Evolutionary conservation across 2,329 filamentous ascomycete genomes (phyloP), one percentile per base, ranked within the genome.

Genomic region (Neodidymelliopsis sp.): DNA sequence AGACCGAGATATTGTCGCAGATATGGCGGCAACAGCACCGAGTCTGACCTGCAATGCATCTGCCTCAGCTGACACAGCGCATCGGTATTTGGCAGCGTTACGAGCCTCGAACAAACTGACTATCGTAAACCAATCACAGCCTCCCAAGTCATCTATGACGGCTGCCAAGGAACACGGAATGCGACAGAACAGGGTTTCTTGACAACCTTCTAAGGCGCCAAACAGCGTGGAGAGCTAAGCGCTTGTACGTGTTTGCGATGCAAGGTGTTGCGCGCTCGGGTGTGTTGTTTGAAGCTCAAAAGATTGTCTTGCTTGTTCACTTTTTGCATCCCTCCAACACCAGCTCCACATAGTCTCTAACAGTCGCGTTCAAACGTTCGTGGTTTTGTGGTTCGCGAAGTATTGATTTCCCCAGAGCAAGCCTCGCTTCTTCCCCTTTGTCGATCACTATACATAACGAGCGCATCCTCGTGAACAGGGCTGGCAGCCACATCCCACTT

Each of bases 361-460:
- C 33, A 62, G 55, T 57, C 41, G 15, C 36, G 29, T 45, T 46
- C 45, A 35, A 28, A 34, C 45, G 29, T 43, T 33, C 16, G 33
- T 22, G 34, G 15, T 35, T 12, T 28, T 16, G 31, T 13, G 31
- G n/a, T 11, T 8, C 33, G 12, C 4, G 4, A 16, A 18, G 15
- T 22, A 33, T 29, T 13, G 24, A 23, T 25, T 34, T 37, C 24
- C 16, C n/a, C 19, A 31, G 28, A 52, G 37, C 41, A 36, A 31
- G 29, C 33, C 34, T 29, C 41, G 28, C 23, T 25, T 49, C 46
- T 55, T 56, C 45, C 23, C 38, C 22, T 36, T 60, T 60, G 60
- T 56, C 59, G 60, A 67, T 66, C 66, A 55, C 50, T 53, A 33
- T 45, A 49, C 60, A 44, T 50, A 63, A 64, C 50, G 51, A 64